Evolutionary conservation across 2,329 filamentous ascomycete species (phyloP), one percentile per base, ranked within the genome.

Genomic region (Penicillium sclerotiorum): DNA sequence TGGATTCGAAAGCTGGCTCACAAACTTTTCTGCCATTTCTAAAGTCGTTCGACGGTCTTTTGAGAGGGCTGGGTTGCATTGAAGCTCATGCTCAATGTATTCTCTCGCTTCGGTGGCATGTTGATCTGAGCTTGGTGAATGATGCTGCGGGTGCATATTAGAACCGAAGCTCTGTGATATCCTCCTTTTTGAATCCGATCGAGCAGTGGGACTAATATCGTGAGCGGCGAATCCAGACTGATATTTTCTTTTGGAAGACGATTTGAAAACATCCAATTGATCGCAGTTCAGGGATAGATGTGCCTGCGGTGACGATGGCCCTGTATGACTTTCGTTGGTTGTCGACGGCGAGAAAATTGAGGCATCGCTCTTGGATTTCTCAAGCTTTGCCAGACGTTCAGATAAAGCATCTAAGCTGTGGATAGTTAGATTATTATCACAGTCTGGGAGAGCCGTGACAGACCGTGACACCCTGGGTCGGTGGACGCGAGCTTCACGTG

Each of bases 61-160:
- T 11, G 58, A 61, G 18, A 62, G 50, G 13, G 52, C 50, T 2
- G 43, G 55, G 8, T 62, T 62, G 18, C 58, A 60, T 45, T 61
- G 51, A 3, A 62, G 55, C 17, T 62, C 60, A 44, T 58, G 52
- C 21, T 61, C 58, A 22, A 62, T 59, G n/a, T 57, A 60, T 22
- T 57, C 59, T 15, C 49, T 51, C 9, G 59, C 59, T 43, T 62
- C 58, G 37, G 48, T 57, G 8, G 53, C 59, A 48, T 60, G 57
- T 3, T 50, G 57, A 5, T 57, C 55, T 30, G 58, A 52, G 32
- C 43, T 50, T 13, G 53, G 56, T 13, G 55, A 60, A 37, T 58
- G 51, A 15, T 21, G 38, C 21, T 53, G 45, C 5, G 21, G 41
- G 35, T 55, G 53, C 11, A 25, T 18, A 15, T 50, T 50, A 12